phyloP scores from a whole-genome alignment of 331 rosid species.

The Acacia pycnantha region DNA sequence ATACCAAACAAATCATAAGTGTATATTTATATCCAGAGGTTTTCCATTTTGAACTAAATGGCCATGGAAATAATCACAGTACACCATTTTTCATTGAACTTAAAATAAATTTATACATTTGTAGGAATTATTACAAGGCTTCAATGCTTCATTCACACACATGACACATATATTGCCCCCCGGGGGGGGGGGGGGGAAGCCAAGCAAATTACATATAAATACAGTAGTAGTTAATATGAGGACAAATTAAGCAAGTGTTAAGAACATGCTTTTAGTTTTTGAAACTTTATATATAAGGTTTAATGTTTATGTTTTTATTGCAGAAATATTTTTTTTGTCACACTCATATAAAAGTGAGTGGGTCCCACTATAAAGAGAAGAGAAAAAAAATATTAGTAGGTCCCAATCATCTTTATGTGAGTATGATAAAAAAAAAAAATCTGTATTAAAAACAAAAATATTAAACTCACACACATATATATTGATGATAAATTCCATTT shows the following conservation, averaged over 20 bases:
- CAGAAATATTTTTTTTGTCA: too few species aligned
- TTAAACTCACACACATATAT: too few species aligned
- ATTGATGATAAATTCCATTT: background rate
- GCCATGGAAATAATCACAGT: background rate
- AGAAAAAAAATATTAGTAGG: too few species aligned
- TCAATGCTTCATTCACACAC: background rate
- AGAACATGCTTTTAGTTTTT: constrained; percentile 7
- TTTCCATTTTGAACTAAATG: background rate
- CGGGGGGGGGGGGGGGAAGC: too few species aligned
- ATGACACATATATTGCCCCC: background rate
- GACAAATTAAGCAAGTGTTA: background rate
- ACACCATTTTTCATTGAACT: background rate
- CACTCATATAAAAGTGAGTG: too few species aligned
- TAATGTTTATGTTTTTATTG: too few species aligned
- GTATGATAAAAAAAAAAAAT: too few species aligned
- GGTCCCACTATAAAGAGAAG: too few species aligned
- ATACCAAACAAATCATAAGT: background rate
- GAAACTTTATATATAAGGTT: background rate
- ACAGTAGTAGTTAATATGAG: background rate
- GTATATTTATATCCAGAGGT: background rate
- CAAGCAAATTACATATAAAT: background rate
- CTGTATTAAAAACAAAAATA: too few species aligned
- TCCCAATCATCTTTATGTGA: too few species aligned
- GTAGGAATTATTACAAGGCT: constrained; percentile 3
- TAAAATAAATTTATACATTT: constrained; percentile 21